These are phyloP conservation scores for Salix suchowensis DNA, from an alignment of 345 rosid genomes.

Conservation along the genomic window DNA sequence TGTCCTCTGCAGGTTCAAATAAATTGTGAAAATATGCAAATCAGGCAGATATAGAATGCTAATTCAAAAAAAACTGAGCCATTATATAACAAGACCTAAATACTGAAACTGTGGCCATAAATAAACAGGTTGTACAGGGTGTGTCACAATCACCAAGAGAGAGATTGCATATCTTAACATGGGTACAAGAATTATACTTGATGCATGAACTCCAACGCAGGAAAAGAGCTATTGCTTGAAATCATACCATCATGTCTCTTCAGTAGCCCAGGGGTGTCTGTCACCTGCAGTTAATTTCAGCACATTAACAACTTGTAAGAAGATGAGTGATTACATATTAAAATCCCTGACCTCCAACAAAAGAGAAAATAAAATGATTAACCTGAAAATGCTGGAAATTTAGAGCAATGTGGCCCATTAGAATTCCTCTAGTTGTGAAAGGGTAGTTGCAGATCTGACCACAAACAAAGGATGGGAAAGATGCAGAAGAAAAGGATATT, in stretches of 20 bases:
- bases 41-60: conserved; percentile 8
- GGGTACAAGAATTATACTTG: neutral
- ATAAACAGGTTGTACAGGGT: too few species aligned
- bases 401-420: conserved; percentile 81
- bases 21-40: neutral
- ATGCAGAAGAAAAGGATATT: neutral
- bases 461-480: conserved; percentile 4
- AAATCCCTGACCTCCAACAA: neutral
- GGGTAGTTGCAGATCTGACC: conserved; percentile 90
- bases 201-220: too few species aligned
- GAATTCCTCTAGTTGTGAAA: conserved; percentile 91
- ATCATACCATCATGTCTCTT: conserved; percentile 74
- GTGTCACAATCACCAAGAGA: neutral
- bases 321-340: neutral
- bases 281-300: conserved; percentile 53
- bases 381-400: conserved; percentile 79
- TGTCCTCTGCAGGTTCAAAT: conserved; percentile 49
- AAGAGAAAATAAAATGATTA: neutral
- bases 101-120: neutral
- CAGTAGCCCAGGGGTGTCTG: conserved; percentile 93
- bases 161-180: neutral
- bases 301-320: conserved; percentile 17
- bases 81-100: neutral
- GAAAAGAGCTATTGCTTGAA: neutral
- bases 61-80: neutral